Base-by-base conservation (phyloP, 768 basidiomycete genomes). In the Kwoniella dejecticola region DNA sequence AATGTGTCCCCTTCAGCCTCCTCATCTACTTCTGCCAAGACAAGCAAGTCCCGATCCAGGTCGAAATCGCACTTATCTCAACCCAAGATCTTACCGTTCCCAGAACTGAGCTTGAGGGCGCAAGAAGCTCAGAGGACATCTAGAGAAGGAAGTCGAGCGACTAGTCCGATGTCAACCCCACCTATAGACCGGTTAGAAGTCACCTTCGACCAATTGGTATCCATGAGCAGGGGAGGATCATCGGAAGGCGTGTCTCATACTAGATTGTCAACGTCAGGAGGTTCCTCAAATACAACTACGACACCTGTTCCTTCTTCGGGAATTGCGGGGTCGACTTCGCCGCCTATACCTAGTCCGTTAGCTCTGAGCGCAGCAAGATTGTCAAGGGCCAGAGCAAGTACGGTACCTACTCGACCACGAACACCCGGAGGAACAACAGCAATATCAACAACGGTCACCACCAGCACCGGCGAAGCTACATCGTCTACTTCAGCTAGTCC, bases 11-110 rank as follows among this genome's bases (percentile, higher is more conserved):
- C 59, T 12, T 36, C 50, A 40, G 30, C 29, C 15, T 40, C 44
- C 15, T 41, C 61, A 8, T 52, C 54, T 33, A 29, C 46, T 24
- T 47, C 52, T 1, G 36, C 27, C 21, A 23, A 30, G 36, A 15
- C 7, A 11, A 42, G 10, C 3, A 60, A 48, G 42, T 38, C 45
- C 5, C 30, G 26, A 7, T 45, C 60, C 4, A 50, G 62, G 15
- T 63, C 68, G 21, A 70, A 63, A 52, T 64, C 67, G 7, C 27
- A 17, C 27, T 31, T 62, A 11, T 57, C 70, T 11, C 59, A 56
- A 58, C 73, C 73, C 11, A 70, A 59, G 29, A 68, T 75, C 40
- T 48, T 75, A 8, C 73, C 73, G 3, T 72, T 75, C 38, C 73
- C 73, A 10, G 73, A 75, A 38, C 40, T 70, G 7, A 60, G 70